These are phyloP conservation scores for Leccinum pellstonianum DNA, from an alignment of 768 basidiomycete species.

Conservation along the genomic window DNA sequence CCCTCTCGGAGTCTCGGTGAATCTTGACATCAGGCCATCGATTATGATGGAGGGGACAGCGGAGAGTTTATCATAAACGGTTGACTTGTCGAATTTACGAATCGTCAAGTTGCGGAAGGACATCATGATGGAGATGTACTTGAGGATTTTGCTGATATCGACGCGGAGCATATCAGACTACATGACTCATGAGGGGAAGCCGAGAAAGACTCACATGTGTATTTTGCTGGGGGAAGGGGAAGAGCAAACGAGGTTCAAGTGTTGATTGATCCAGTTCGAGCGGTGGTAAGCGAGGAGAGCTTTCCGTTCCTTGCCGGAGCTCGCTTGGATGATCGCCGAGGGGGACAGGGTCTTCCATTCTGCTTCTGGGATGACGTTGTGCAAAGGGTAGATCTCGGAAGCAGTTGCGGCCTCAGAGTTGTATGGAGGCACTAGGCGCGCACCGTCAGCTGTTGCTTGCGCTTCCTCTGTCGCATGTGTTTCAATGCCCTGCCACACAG, in stretches of 20 bases:
- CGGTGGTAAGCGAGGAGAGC: conserved; percentile 60
- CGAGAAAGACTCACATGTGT: conserved; percentile 48
- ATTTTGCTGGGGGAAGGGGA: conserved; percentile 54
- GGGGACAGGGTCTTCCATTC: conserved; percentile 76
- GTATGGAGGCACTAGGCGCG: conserved; percentile 75
- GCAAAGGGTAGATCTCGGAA: conserved; percentile 70
- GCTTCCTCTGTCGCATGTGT: conserved; percentile 53
- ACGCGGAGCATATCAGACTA: conserved; percentile 1
- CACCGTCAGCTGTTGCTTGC: conserved; percentile 58
- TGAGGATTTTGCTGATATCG: conserved; percentile 60
- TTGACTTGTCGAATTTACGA: conserved; percentile 47
- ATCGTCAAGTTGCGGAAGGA: conserved; percentile 53
- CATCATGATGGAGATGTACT: conserved; percentile 81
- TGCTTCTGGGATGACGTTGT: conserved; percentile 73
- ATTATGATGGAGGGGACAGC: conserved; percentile 61
- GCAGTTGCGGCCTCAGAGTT: conserved; percentile 64
- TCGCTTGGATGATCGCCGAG: conserved; percentile 51
- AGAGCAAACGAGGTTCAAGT: conserved; percentile 44
- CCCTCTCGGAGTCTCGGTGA: conserved; percentile 73
- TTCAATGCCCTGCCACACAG: background rate
- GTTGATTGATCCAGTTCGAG: conserved; percentile 72
- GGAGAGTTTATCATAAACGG: conserved; percentile 54
- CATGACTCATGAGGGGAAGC: background rate
- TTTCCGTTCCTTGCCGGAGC: conserved; percentile 46
- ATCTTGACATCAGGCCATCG: conserved; percentile 74